These are phyloP conservation scores for Circinella minor DNA, from an alignment of 371 early-diverging fungal genomes.

Conservation along the genomic window DNA sequence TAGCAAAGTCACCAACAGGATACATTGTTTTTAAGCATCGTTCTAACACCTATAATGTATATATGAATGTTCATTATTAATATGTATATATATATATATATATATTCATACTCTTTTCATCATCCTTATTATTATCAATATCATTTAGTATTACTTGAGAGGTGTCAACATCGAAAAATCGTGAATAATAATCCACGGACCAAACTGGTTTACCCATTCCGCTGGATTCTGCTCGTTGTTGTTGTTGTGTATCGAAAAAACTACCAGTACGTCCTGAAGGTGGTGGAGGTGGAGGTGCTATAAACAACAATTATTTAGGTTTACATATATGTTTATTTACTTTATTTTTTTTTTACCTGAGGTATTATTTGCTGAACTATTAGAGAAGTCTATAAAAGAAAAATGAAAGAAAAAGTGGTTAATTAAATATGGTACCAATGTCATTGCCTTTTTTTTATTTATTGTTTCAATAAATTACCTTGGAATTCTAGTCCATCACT, in stretches of 20 bases:
- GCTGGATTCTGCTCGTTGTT: conserved; percentile 25
- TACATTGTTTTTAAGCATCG: conserved; percentile 55
- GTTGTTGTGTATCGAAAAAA: conserved; percentile 49
- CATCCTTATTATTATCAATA: background rate
- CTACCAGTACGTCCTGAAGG: conserved; percentile 15
- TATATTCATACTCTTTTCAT: conserved; percentile 34
- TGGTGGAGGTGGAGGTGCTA: conserved; percentile 25
- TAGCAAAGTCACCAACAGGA: conserved; percentile 51
- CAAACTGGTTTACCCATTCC: conserved; percentile 60
- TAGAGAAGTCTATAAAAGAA: conserved; percentile 24
- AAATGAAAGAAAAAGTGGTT: background rate
- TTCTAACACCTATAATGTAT: conserved; percentile 34
- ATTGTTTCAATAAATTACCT: conserved; percentile 27
- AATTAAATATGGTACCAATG: background rate
- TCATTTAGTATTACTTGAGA: conserved; percentile 56
- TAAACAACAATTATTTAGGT: too few relatives aligned
- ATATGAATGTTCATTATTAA: background rate
- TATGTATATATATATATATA: conserved; percentile 35
- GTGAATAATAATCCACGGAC: conserved; percentile 86
- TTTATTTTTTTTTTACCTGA: conserved; percentile 11
- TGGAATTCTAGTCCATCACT: conserved; percentile 60
- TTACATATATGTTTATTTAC: background rate
- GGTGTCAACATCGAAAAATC: conserved; percentile 92
- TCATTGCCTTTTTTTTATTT: background rate
- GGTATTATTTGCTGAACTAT: conserved; percentile 15